These are phyloP conservation scores for Xylariomycetidae sp. DNA, from an alignment of 2,329 filamentous ascomycete genomes.

Conservation along the genomic window DNA sequence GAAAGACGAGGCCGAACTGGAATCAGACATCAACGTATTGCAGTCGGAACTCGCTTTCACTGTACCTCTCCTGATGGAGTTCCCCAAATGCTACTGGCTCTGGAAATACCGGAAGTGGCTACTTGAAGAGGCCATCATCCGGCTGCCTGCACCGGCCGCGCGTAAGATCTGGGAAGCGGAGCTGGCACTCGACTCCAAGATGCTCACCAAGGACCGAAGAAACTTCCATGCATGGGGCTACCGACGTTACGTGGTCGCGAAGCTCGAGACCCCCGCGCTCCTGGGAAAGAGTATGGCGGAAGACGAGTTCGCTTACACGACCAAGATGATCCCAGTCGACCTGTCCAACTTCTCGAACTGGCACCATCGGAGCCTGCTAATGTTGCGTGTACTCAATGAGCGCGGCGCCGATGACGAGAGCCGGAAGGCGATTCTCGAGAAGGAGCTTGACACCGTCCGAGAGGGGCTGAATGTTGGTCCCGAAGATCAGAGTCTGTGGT, in stretches of 20 bases:
- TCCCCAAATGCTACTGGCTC: constrained; percentile 98
- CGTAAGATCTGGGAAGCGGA: constrained; percentile 76
- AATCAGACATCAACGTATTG: constrained; percentile 46
- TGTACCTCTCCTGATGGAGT: constrained; percentile 75
- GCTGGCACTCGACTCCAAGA: constrained; percentile 75
- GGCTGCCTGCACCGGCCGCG: constrained; percentile 51
- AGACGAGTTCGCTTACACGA: constrained; percentile 82
- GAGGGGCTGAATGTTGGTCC: constrained; percentile 81
- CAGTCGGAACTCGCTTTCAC: constrained; percentile 74
- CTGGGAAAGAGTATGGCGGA: constrained; percentile 62
- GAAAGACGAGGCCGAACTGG: constrained; percentile 1
- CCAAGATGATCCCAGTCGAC: constrained; percentile 76
- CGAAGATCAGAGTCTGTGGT: constrained; percentile 94
- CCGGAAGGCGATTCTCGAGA: constrained; percentile 64
- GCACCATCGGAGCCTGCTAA: constrained; percentile 84
- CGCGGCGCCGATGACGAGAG: constrained; percentile 56
- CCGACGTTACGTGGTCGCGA: constrained; percentile 68
- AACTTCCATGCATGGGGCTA: constrained; percentile 99
- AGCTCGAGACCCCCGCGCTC: constrained; percentile 57
- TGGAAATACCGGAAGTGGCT: constrained; percentile 95
- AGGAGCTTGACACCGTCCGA: constrained; percentile 71
- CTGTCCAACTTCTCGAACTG: constrained; percentile 96
- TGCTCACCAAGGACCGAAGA: constrained; percentile 77
- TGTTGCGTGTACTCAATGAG: constrained; percentile 68
- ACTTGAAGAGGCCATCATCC: constrained; percentile 61